These are phyloP conservation scores for Claviceps arundinis DNA, from an alignment of 2,329 filamentous ascomycete species.

Conservation along the genomic window DNA sequence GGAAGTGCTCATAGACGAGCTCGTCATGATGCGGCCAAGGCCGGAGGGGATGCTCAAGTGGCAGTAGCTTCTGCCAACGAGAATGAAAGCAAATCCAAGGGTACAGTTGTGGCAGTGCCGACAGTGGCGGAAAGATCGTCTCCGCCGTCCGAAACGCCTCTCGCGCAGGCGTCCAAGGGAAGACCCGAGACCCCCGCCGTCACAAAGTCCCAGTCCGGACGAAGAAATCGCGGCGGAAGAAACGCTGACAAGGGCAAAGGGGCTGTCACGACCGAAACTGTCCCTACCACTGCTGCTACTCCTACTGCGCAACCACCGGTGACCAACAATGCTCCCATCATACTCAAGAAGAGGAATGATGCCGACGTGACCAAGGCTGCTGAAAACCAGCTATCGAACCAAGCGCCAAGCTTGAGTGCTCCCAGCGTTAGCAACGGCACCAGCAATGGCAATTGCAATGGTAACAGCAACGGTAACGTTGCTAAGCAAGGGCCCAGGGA, in stretches of 20 bases:
- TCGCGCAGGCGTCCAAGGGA: conserved; percentile 11
- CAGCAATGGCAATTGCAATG: neutral
- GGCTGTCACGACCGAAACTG: conserved; percentile 14
- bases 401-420: conserved; percentile 1
- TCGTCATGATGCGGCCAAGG: conserved; percentile 44
- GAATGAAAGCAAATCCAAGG: conserved; percentile 7
- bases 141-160: conserved; percentile 8
- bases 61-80: conserved; percentile 22
- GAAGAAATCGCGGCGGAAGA: conserved; percentile 23
- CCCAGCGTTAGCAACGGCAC: conserved; percentile 5
- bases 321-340: conserved; percentile 22
- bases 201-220: conserved; percentile 15
- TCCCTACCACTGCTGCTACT: conserved; percentile 7
- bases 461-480: conserved; percentile 6
- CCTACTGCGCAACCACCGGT: conserved; percentile 12
- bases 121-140: neutral
- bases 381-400: conserved; percentile 1
- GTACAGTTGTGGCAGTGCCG: conserved; percentile 9
- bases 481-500: conserved; percentile 7
- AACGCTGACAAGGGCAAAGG: conserved; percentile 25
- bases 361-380: conserved; percentile 11
- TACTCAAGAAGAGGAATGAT: conserved; percentile 29
- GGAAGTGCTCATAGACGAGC: conserved; percentile 49
- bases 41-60: conserved; percentile 32
- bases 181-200: conserved; percentile 11